These are phyloP conservation scores for Pythium phragmiticola DNA, from an alignment of 352 stramenopile genomes.

Conservation along the genomic window DNA sequence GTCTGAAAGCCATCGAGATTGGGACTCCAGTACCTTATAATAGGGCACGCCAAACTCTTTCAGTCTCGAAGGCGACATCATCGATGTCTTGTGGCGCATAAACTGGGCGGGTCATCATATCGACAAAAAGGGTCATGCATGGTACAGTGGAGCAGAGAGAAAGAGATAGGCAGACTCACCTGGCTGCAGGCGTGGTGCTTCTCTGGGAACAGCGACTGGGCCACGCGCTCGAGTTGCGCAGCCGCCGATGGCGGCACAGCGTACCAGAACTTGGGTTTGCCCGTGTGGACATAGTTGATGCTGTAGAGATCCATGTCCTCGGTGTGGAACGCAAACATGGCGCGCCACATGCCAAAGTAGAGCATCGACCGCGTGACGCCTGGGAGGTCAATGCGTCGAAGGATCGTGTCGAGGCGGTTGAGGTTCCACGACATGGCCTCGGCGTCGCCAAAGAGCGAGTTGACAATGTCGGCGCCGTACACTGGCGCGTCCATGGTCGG, in stretches of 20 bases:
- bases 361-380: constrained; percentile 91
- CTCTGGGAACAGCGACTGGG: constrained; percentile 85
- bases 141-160: not conserved
- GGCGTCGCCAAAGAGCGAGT: constrained; percentile 81
- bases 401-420: constrained; percentile 85
- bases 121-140: not conserved
- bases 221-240: constrained; percentile 77
- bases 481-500: constrained; percentile 85
- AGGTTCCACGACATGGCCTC: constrained; percentile 84
- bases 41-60: constrained; percentile 84
- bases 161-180: constrained; percentile 27
- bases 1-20: not conserved
- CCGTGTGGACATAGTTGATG: constrained; percentile 93
- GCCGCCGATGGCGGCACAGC: constrained; percentile 71
- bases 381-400: constrained; percentile 74
- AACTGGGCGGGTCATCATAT: constrained; percentile 48
- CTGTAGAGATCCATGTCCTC: constrained; percentile 95
- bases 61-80: constrained; percentile 85
- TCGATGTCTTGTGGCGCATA: constrained; percentile 92
- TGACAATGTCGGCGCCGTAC: constrained; percentile 91
- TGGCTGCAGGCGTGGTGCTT: constrained; percentile 81
- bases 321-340: constrained; percentile 94
- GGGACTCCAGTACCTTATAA: constrained; percentile 38
- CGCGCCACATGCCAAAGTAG: constrained; percentile 94
- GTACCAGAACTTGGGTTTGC: constrained; percentile 94